Conservation (phyloP, 768 basidiomycete genomes). For the Candolleomyces aberdarensis region DNA sequence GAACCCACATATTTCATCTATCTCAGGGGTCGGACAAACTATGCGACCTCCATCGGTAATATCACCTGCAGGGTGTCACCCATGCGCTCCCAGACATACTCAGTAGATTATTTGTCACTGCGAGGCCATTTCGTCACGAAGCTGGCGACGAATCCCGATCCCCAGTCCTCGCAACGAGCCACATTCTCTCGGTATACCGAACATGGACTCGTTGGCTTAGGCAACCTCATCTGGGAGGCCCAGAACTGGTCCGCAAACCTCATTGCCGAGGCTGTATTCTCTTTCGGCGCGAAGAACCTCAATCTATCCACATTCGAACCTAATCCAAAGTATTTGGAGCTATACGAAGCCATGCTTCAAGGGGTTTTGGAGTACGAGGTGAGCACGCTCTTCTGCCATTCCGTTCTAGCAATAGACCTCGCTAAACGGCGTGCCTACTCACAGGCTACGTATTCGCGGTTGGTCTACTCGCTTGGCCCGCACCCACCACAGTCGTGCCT, state of each 20-base stretch:
- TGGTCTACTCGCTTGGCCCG: background rate
- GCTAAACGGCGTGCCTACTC: background rate
- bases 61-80: background rate
- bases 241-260: background rate
- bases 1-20: background rate
- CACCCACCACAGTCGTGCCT: background rate
- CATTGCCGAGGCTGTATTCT: background rate
- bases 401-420: background rate
- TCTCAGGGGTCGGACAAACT: background rate
- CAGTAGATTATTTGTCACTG: background rate
- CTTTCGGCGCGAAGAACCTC: background rate
- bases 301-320: background rate
- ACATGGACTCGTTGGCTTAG: background rate
- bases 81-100: background rate
- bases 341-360: background rate
- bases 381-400: background rate
- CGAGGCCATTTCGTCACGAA: background rate
- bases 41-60: background rate
- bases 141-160: background rate
- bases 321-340: background rate
- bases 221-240: background rate
- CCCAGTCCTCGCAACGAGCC: background rate
- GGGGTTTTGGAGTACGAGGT: background rate
- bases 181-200: background rate
- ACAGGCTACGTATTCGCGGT: background rate